Percentiles rank a stretch among this genome's conserved stretches.
Evolutionary conservation across 2,329 filamentous ascomycete species (phyloP).

Genomic region (Monosporascus cannonballus): DNA sequence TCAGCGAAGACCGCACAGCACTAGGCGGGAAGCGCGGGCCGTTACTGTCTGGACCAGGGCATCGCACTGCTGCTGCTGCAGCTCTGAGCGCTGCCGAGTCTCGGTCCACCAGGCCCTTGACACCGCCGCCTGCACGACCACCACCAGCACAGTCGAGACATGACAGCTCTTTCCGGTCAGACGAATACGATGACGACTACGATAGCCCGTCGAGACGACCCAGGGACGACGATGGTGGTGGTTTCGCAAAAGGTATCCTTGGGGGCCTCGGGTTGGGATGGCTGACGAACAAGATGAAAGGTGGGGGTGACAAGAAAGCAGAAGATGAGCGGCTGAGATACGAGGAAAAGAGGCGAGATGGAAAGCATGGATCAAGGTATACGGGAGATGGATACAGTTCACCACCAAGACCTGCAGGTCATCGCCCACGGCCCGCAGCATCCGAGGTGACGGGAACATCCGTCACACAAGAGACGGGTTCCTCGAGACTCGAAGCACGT

Average conservation of each 20-base stretch:
- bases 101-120: slow-evolving; percentile 40
- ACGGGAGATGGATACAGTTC: slow-evolving; percentile 62
- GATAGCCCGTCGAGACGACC: slow-evolving; percentile 57
- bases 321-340: slow-evolving; percentile 43
- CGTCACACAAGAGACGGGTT: slow-evolving; percentile 25
- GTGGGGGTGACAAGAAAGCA: slow-evolving; percentile 44
- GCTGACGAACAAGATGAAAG: slow-evolving; percentile 59
- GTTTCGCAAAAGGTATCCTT: slow-evolving; percentile 50
- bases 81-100: slow-evolving; percentile 41
- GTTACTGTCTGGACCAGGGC: slow-evolving; percentile 40
- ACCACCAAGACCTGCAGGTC: slow-evolving; percentile 32
- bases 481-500: slow-evolving; percentile 34
- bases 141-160: slow-evolving; percentile 32
- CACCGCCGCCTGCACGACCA: slow-evolving; percentile 30
- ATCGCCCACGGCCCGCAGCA: slow-evolving; percentile 19
- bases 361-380: slow-evolving; percentile 57
- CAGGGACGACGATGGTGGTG: slow-evolving; percentile 37
- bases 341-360: slow-evolving; percentile 48
- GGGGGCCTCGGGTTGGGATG: slow-evolving; percentile 63
- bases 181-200: slow-evolving; percentile 52
- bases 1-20: slow-evolving; percentile 39
- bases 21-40: slow-evolving; percentile 23
- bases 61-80: slow-evolving; percentile 36
- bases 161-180: slow-evolving; percentile 45
- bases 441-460: slow-evolving; percentile 23